These are phyloP conservation scores for Aspergillus mulundensis DNA, from an alignment of 495 filamentous ascomycete species.

Conservation along the genomic window DNA sequence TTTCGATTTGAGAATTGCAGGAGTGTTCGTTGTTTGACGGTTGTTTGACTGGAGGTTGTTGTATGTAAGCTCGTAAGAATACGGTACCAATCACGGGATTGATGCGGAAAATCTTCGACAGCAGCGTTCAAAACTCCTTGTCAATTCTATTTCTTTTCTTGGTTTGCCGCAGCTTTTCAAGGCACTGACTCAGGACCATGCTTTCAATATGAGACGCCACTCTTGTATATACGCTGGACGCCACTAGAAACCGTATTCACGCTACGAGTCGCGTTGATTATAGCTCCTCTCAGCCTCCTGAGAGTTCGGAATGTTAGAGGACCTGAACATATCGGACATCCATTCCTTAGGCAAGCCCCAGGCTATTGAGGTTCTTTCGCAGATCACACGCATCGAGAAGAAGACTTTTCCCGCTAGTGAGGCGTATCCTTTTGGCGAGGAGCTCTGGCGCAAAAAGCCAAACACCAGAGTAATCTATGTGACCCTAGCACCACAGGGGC, in stretches of 20 bases:
- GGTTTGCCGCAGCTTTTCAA: no score
- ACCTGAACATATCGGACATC: conserved; percentile 37
- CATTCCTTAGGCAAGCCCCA: conserved; percentile 39
- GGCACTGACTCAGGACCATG: no score
- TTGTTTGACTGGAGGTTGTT: no score
- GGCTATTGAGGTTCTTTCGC: conserved; percentile 37
- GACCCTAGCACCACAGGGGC: conserved; percentile 21
- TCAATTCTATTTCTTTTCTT: no score
- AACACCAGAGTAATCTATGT: conserved; percentile 52
- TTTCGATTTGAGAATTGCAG: not conserved
- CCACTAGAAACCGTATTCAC: not conserved
- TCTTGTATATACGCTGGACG: not conserved
- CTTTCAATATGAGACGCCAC: not conserved
- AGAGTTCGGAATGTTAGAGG: conserved; percentile 29
- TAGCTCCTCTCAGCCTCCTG: conserved; percentile 10
- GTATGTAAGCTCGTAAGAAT: not conserved
- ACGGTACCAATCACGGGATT: not conserved
- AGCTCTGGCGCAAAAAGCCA: conserved; percentile 51
- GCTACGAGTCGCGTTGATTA: conserved; percentile 7
- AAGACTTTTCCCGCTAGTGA: conserved; percentile 58
- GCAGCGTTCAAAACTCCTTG: not conserved
- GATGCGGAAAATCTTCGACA: not conserved
- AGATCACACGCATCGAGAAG: conserved; percentile 50
- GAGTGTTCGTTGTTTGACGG: not conserved
- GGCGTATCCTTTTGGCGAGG: conserved; percentile 47